Conservation (phyloP, 495 filamentous ascomycete genomes). For the Halenospora varia region DNA sequence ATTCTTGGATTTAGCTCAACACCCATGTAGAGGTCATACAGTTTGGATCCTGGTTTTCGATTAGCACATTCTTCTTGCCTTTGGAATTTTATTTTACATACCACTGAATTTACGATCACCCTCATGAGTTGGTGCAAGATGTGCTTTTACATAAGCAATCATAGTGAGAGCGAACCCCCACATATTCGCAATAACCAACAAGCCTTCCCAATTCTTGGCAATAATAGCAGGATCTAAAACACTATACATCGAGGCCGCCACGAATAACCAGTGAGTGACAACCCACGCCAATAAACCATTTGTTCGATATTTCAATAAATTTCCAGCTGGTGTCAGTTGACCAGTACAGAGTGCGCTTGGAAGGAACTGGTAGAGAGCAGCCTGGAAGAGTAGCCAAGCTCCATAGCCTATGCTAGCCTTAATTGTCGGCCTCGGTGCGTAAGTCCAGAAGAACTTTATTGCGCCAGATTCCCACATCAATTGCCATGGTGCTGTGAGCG, state of each 20-base stretch:
- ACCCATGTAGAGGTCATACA: slow-evolving; percentile 43
- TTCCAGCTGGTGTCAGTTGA: slow-evolving; percentile 21
- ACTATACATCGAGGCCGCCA: slow-evolving; percentile 21
- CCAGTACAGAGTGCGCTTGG: slow-evolving; percentile 16
- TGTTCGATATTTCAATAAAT: slow-evolving; percentile 19
- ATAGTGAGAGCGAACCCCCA: slow-evolving; percentile 35
- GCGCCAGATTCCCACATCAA: background rate
- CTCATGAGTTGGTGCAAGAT: slow-evolving; percentile 34
- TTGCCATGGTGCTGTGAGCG: background rate
- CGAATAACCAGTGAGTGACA: slow-evolving; percentile 32
- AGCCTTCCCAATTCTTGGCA: slow-evolving; percentile 36
- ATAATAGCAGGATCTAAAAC: slow-evolving; percentile 37
- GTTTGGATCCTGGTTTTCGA: slow-evolving; percentile 28
- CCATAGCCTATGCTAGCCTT: slow-evolving; percentile 7
- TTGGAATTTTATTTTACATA: no score
- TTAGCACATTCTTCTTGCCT: slow-evolving; percentile 4
- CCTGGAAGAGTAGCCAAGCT: slow-evolving; percentile 17
- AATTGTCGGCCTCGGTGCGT: slow-evolving; percentile 3
- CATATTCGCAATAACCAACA: slow-evolving; percentile 23
- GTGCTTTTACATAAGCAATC: slow-evolving; percentile 37
- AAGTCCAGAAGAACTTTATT: slow-evolving; percentile 8
- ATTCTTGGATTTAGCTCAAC: slow-evolving; percentile 47
- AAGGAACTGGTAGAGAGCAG: slow-evolving; percentile 13
- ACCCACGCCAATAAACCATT: slow-evolving; percentile 41
- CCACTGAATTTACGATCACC: slow-evolving; percentile 42